These are phyloP conservation scores for Forsythia suspensa DNA, from an alignment of 257 asterid genomes.

Conservation along the genomic window DNA sequence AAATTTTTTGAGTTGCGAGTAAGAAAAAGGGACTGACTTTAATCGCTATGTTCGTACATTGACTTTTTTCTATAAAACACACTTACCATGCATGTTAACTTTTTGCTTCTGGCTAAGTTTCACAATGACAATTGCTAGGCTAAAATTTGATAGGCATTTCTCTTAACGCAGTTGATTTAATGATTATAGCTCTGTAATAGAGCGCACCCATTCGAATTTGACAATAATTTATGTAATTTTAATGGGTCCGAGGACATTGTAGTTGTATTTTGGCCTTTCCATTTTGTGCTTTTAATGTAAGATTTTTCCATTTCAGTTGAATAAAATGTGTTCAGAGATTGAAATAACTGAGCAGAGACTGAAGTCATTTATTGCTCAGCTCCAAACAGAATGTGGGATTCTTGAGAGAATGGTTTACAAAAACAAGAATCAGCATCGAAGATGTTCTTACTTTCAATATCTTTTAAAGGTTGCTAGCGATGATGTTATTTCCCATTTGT, in stretches of 20 bases:
- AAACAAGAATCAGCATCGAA: slow-evolving; percentile 86
- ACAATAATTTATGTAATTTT: neutral
- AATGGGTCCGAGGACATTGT: neutral
- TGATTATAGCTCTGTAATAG: neutral
- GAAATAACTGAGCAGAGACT: slow-evolving; percentile 61
- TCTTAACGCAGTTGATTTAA: too few species aligned
- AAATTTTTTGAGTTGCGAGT: neutral
- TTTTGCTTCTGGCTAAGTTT: too few species aligned
- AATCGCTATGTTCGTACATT: too few species aligned
- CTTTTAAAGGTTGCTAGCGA: slow-evolving; percentile 58
- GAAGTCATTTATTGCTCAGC: slow-evolving; percentile 61
- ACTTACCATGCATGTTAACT: too few species aligned
- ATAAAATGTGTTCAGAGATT: slow-evolving; percentile 54
- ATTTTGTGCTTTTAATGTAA: neutral
- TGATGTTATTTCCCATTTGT: neutral
- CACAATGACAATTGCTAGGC: too few species aligned
- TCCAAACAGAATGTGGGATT: slow-evolving; percentile 68
- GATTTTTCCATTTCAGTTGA: neutral
- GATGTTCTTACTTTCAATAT: slow-evolving; percentile 79
- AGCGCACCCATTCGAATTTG: neutral
- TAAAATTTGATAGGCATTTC: too few species aligned
- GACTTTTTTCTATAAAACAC: too few species aligned
- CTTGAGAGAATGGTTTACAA: slow-evolving; percentile 82
- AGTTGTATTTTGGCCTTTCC: neutral
- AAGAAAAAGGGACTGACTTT: too few species aligned